phyloP scores from a whole-genome alignment of 2,329 filamentous ascomycete species.

The Aspergillus cejpii region DNA sequence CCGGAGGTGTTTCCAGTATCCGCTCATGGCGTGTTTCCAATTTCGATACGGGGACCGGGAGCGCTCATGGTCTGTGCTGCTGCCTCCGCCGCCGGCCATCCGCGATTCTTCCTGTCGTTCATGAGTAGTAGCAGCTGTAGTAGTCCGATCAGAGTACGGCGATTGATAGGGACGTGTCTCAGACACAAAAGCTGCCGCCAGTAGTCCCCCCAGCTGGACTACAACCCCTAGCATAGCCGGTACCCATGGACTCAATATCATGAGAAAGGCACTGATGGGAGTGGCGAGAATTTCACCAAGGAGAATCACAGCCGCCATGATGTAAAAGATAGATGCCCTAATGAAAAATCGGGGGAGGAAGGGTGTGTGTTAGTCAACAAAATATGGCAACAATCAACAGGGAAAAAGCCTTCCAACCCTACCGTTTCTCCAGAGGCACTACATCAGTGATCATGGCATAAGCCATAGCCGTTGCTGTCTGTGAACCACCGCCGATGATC shows the following conservation, averaged over 20 bases:
- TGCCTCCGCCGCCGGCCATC: background rate
- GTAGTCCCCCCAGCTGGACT: conserved; percentile 4
- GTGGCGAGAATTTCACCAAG: conserved; percentile 8
- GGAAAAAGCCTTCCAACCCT: too few species aligned
- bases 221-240: conserved; percentile 7
- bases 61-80: background rate
- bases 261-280: conserved; percentile 11
- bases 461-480: conserved; percentile 7
- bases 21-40: too few species aligned
- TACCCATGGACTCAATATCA: conserved; percentile 7
- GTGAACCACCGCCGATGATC: conserved; percentile 10
- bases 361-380: too few species aligned
- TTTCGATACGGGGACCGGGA: too few species aligned
- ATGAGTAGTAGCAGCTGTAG: too few species aligned
- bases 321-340: conserved; percentile 9
- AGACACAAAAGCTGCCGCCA: conserved; percentile 3
- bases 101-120: too few species aligned
- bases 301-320: conserved; percentile 4
- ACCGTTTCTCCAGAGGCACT: conserved; percentile 8
- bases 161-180: conserved; percentile 9
- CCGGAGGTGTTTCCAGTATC: too few species aligned
- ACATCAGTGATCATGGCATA: conserved; percentile 11
- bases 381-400: too few species aligned
- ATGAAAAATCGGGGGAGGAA: too few species aligned
- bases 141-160: too few species aligned